Evolutionary conservation across 331 rosid genomes (phyloP).

Genomic region (Saraca asoca): DNA sequence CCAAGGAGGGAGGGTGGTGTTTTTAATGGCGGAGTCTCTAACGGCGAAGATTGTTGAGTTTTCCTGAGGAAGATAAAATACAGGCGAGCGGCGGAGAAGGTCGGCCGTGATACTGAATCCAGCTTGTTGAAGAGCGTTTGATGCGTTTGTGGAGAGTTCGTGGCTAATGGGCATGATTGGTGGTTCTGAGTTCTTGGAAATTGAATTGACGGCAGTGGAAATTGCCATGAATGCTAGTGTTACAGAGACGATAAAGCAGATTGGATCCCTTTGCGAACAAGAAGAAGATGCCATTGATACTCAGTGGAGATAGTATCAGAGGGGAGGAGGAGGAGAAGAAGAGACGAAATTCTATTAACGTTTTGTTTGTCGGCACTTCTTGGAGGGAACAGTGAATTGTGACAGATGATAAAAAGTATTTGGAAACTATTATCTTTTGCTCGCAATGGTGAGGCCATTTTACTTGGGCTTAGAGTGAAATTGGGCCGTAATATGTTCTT

Average conservation of each 20-base stretch:
- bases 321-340: not conserved
- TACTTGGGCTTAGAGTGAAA: no score
- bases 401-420: no score
- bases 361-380: no score
- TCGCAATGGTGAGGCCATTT: no score
- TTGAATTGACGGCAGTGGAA: constrained; percentile 42
- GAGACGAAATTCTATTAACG: not conserved
- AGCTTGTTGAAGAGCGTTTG: constrained; percentile 52
- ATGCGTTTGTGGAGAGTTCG: constrained; percentile 47
- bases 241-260: constrained; percentile 44
- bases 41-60: constrained; percentile 70
- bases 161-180: constrained; percentile 27
- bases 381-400: no score
- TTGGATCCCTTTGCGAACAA: constrained; percentile 46
- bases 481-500: no score
- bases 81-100: constrained; percentile 60
- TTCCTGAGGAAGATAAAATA: constrained; percentile 48
- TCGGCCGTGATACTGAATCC: constrained; percentile 61
- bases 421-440: no score
- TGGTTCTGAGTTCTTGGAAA: constrained; percentile 36
- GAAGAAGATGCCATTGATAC: constrained; percentile 50
- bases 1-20: constrained; percentile 58
- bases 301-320: not conserved
- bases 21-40: constrained; percentile 51
- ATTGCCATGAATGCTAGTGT: constrained; percentile 57